These are phyloP conservation scores for Canariomyces notabilis DNA, from an alignment of 2,329 filamentous ascomycete species.

Conservation along the genomic window DNA sequence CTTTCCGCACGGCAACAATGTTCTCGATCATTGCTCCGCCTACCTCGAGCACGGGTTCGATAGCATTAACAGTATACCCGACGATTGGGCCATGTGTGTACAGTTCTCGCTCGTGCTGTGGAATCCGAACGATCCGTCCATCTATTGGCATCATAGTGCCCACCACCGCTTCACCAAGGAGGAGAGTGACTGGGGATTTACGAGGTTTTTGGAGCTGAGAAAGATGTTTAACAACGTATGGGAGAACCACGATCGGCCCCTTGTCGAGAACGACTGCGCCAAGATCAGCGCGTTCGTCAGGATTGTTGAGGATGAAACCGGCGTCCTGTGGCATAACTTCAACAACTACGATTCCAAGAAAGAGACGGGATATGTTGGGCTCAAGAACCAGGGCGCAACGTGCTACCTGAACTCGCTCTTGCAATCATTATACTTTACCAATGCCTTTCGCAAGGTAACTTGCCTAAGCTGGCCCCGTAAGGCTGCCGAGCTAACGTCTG, in stretches of 20 bases:
- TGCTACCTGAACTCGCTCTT: slow-evolving; percentile 83
- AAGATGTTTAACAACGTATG: slow-evolving; percentile 76
- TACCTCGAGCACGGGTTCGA: slow-evolving; percentile 95
- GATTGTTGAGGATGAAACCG: slow-evolving; percentile 80
- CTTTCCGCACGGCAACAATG: slow-evolving; percentile 92
- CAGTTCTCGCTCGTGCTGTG: slow-evolving; percentile 92
- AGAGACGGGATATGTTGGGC: slow-evolving; percentile 91
- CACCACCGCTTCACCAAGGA: slow-evolving; percentile 94
- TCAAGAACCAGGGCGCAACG: slow-evolving; percentile 94
- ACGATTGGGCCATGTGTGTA: slow-evolving; percentile 94
- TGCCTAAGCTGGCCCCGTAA: not conserved
- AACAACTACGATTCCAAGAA: slow-evolving; percentile 98
- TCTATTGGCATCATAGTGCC: slow-evolving; percentile 76
- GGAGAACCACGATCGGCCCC: slow-evolving; percentile 62
- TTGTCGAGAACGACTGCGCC: slow-evolving; percentile 71
- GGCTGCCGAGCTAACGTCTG: slow-evolving; percentile 13
- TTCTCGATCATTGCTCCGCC: slow-evolving; percentile 79
- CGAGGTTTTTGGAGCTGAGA: slow-evolving; percentile 84
- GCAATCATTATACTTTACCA: slow-evolving; percentile 81
- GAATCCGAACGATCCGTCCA: slow-evolving; percentile 87
- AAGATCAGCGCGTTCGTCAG: slow-evolving; percentile 81
- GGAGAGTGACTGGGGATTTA: slow-evolving; percentile 98
- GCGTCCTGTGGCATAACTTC: slow-evolving; percentile 87
- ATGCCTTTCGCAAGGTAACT: slow-evolving; percentile 82
- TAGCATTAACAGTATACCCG: slow-evolving; percentile 64